Base-by-base conservation (phyloP, 208 protist genomes). In the Crithidia mellificae region DNA sequence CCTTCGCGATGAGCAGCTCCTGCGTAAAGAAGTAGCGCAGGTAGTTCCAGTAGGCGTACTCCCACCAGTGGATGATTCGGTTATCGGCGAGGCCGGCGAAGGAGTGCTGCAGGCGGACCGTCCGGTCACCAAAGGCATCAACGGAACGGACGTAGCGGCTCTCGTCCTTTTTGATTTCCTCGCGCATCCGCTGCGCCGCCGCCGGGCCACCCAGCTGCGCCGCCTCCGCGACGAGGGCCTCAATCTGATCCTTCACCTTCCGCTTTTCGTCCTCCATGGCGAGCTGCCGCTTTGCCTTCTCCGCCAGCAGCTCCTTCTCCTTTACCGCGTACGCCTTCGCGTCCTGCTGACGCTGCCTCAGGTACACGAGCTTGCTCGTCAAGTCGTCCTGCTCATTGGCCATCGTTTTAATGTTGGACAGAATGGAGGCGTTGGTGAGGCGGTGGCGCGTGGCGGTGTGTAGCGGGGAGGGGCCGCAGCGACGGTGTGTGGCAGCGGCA, bases 11-110 rank as follows among this genome's bases (percentile, higher is more conserved):
- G 57, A 96, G 88, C 8, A 87, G 65, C 61, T 96, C 91, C 67
- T 93, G 88, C 24, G 91, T 96, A 70, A 96, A 96, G 54, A 92
- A 86, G 65, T 90, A 96, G 19, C 87, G 91, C 7, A 96, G 50
- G 68, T 90, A 91, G 61, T 96, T 96, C 88, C 88, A 96, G 76
- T 96, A 96, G 6, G 82, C 32, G 25, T 66, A 67, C 59, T 96
- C 91, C 84, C 87, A 93, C 91, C 88, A 93, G n/a, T 59, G 78
- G 30, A 96, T 90, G 39, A 94, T 85, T 44, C 91, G 85, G 68
- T 91, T 93, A 65, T 93, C 91, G 17, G 86, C 87, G 24, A 92
- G 66, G 38, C 91, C 91, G 46, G 87, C 83, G 61, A 92, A 93
- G 77, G 91, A 85, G 78, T 92, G 91, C 65, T 92, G 84, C 39